Evolutionary conservation across 2,329 filamentous ascomycete species (phyloP).

Genomic region (Beauveria brongniartii): DNA sequence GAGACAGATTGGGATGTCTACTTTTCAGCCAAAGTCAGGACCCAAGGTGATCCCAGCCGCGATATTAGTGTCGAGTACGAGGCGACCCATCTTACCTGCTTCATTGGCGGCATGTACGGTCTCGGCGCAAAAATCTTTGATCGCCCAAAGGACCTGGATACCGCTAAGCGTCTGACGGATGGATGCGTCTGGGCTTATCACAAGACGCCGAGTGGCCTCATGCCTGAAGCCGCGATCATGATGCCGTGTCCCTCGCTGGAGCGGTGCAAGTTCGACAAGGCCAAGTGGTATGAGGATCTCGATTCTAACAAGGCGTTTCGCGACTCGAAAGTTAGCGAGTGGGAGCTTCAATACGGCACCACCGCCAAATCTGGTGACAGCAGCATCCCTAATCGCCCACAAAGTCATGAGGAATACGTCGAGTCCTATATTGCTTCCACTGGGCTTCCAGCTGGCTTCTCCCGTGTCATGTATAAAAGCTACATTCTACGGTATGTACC

Average conservation of each 20-base stretch:
- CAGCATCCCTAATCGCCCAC: slow-evolving; percentile 26
- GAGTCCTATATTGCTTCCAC: slow-evolving; percentile 34
- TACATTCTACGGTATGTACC: slow-evolving; percentile 54
- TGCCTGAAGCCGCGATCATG: slow-evolving; percentile 47
- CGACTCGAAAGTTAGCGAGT: slow-evolving; percentile 34
- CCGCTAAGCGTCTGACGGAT: slow-evolving; percentile 55
- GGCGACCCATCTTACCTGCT: slow-evolving; percentile 57
- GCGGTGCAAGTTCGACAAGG: slow-evolving; percentile 44
- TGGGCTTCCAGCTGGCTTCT: slow-evolving; percentile 43
- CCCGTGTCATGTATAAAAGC: slow-evolving; percentile 32
- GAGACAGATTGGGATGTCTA: slow-evolving; percentile 60
- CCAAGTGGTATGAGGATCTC: slow-evolving; percentile 39
- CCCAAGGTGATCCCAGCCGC: slow-evolving; percentile 32
- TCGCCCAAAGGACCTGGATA: slow-evolving; percentile 50
- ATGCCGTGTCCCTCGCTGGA: slow-evolving; percentile 38
- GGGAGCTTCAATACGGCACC: slow-evolving; percentile 32
- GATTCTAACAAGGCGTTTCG: slow-evolving; percentile 39
- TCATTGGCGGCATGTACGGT: slow-evolving; percentile 63
- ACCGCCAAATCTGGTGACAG: slow-evolving; percentile 8
- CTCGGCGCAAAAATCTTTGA: slow-evolving; percentile 56
- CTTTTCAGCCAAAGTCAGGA: slow-evolving; percentile 57
- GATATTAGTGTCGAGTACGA: slow-evolving; percentile 47
- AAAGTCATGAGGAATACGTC: slow-evolving; percentile 48
- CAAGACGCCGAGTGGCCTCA: slow-evolving; percentile 50
- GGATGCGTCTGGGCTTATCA: slow-evolving; percentile 65